Evolutionary conservation across 2,329 filamentous ascomycete species (phyloP).

Genomic region (Colletotrichum musae): DNA sequence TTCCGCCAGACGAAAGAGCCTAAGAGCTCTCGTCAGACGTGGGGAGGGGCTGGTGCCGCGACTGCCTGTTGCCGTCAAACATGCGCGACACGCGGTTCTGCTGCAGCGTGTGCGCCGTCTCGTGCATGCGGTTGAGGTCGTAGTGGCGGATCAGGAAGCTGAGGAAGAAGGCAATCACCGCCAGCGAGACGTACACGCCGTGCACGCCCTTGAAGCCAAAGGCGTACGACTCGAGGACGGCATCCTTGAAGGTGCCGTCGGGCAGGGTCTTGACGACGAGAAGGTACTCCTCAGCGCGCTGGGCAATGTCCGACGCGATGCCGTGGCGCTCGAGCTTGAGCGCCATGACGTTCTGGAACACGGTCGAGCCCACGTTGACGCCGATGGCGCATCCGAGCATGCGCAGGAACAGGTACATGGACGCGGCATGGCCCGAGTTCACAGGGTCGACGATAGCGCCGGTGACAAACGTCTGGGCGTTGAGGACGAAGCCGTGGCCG

Average conservation of each 20-base stretch:
- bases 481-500: conserved; percentile 44
- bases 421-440: conserved; percentile 41
- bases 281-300: conserved; percentile 36
- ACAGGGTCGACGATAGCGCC: conserved; percentile 40
- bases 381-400: conserved; percentile 43
- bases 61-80: conserved; percentile 16
- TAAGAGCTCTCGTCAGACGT: conserved; percentile 30
- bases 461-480: conserved; percentile 45
- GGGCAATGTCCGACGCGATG: conserved; percentile 36
- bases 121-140: conserved; percentile 37
- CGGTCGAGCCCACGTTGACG: conserved; percentile 43
- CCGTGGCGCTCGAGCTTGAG: conserved; percentile 39
- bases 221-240: conserved; percentile 32
- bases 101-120: conserved; percentile 36
- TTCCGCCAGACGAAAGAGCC: background rate
- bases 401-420: conserved; percentile 43
- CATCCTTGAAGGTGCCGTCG: conserved; percentile 38
- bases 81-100: conserved; percentile 32
- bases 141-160: conserved; percentile 40
- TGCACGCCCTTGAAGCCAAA: conserved; percentile 40
- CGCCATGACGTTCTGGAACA: conserved; percentile 44
- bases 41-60: conserved; percentile 20
- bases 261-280: conserved; percentile 35
- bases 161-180: conserved; percentile 33
- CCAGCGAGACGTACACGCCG: conserved; percentile 36